Evolutionary conservation across 495 filamentous ascomycete genomes (phyloP).

Genomic region (Podospora fimiseda): DNA sequence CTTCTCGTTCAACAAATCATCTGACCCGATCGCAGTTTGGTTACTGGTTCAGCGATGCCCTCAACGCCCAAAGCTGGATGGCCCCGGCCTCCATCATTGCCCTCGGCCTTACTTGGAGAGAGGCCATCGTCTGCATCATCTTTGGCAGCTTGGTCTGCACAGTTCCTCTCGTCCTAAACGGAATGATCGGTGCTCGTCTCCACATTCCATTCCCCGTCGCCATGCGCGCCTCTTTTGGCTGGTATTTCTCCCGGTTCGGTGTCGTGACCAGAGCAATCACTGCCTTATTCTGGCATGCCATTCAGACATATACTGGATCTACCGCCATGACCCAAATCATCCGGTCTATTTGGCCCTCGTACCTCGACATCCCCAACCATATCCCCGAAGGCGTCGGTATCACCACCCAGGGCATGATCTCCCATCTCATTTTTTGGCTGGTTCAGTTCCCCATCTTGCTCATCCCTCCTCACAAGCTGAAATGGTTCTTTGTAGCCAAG

Average conservation of each 20-base stretch:
- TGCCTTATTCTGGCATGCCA: slow-evolving; percentile 43
- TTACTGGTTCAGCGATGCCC: slow-evolving; percentile 43
- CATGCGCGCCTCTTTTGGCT: slow-evolving; percentile 38
- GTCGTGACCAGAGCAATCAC: slow-evolving; percentile 38
- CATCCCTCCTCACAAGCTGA: slow-evolving; percentile 44
- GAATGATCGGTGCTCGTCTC: slow-evolving; percentile 39
- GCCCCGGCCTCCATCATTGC: slow-evolving; percentile 41
- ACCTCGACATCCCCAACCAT: slow-evolving; percentile 41
- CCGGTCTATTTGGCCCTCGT: slow-evolving; percentile 39
- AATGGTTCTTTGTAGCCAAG: slow-evolving; percentile 49
- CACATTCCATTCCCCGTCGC: slow-evolving; percentile 41
- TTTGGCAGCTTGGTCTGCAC: slow-evolving; percentile 32
- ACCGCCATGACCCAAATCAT: slow-evolving; percentile 39
- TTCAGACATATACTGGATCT: slow-evolving; percentile 38
- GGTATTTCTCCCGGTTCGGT: slow-evolving; percentile 34
- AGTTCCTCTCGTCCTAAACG: slow-evolving; percentile 43
- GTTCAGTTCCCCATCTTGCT: slow-evolving; percentile 45
- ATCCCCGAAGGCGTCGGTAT: slow-evolving; percentile 44
- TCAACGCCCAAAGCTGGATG: slow-evolving; percentile 40
- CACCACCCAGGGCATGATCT: slow-evolving; percentile 44
- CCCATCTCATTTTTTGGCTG: slow-evolving; percentile 43
- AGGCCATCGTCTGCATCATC: slow-evolving; percentile 37
- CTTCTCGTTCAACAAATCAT: not conserved
- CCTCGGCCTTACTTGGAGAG: slow-evolving; percentile 44
- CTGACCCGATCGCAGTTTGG: slow-evolving; percentile 24